phyloP scores from a whole-genome alignment of 148 eudicot genomes.

The Chenopodium album region DNA sequence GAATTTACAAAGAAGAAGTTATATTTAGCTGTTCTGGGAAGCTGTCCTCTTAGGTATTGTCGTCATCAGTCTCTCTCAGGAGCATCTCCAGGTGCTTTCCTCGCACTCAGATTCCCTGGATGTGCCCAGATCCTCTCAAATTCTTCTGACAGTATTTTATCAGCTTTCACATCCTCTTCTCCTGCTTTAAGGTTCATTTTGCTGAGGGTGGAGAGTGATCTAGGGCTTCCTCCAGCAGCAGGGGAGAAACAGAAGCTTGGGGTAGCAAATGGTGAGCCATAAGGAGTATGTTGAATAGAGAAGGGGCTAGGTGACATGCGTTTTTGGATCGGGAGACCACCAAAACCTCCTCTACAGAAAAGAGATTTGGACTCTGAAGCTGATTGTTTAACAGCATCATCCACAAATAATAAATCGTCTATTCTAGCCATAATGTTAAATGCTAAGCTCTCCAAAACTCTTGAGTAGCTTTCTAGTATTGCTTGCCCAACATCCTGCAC shows the following conservation, averaged over 20 bases:
- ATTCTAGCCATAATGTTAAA: constrained; percentile 92
- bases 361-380: constrained; percentile 56
- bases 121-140: constrained; percentile 38
- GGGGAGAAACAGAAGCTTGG: constrained; percentile 89
- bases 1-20: constrained; percentile 30
- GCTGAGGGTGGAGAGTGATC: constrained; percentile 39
- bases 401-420: constrained; percentile 63
- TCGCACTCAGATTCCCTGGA: constrained; percentile 34
- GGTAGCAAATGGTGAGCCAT: constrained; percentile 80
- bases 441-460: constrained; percentile 97
- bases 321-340: constrained; percentile 74
- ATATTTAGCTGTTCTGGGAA: background rate
- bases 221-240: constrained; percentile 61
- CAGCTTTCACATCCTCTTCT: constrained; percentile 30
- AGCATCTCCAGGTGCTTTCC: constrained; percentile 31
- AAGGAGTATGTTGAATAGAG: constrained; percentile 85
- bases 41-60: background rate
- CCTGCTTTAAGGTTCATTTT: constrained; percentile 27
- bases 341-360: constrained; percentile 68
- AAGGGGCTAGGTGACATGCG: constrained; percentile 90
- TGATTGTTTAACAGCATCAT: constrained; percentile 69
- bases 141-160: constrained; percentile 21
- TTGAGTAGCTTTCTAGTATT: constrained; percentile 97
- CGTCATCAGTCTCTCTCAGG: constrained; percentile 36
- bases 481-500: constrained; percentile 95